Conservation (phyloP, 768 basidiomycete genomes). For the Calvatia gigantea region DNA sequence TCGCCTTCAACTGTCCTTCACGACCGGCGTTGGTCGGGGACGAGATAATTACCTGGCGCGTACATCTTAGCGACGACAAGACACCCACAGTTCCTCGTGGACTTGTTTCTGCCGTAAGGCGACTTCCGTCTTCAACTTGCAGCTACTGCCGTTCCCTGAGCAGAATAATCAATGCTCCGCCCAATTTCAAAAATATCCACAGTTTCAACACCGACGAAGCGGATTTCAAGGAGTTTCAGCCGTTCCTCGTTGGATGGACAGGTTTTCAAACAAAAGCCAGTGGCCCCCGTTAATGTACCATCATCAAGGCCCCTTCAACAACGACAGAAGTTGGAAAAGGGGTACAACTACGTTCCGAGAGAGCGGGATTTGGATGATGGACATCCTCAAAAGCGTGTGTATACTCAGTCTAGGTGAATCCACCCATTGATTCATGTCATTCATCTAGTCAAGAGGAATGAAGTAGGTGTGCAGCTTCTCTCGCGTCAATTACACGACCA, state of each 20-base stretch:
- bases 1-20: not conserved
- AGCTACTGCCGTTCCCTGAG: not conserved
- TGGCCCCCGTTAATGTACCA: not conserved
- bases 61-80: not conserved
- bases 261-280: constrained; percentile 4
- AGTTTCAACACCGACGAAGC: not conserved
- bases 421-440: not conserved
- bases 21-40: not conserved
- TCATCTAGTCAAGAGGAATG: constrained; percentile 64
- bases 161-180: constrained; percentile 1
- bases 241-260: constrained; percentile 2
- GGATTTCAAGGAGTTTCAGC: not conserved
- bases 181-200: not conserved
- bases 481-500: constrained; percentile 78
- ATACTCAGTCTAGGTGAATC: not conserved
- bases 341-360: not conserved
- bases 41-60: not conserved
- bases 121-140: not conserved
- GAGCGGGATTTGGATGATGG: not conserved
- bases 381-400: not conserved
- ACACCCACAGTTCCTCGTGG: not conserved
- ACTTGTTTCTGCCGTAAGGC: not conserved
- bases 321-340: not conserved
- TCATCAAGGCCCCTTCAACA: not conserved
- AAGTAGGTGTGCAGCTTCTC: constrained; percentile 91